phyloP scores from a whole-genome alignment of 1,139 yeast species.

The Saccharomyces hybrid region DNA sequence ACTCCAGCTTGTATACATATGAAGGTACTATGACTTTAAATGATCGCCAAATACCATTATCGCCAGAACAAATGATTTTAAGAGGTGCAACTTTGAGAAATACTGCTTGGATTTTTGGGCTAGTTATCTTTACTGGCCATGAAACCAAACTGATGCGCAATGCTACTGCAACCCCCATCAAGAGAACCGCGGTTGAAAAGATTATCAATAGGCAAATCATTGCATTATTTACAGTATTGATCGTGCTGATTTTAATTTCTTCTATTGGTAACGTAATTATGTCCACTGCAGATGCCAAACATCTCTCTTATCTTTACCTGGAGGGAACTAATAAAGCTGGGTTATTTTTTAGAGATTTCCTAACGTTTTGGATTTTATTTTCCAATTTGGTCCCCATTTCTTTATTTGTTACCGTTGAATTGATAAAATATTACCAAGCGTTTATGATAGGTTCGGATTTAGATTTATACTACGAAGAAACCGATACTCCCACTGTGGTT shows the following conservation, averaged over 20 bases:
- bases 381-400: conserved; percentile 95
- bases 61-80: conserved; percentile 83
- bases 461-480: conserved; percentile 79
- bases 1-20: conserved; percentile 86
- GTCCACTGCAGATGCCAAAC: conserved; percentile 45
- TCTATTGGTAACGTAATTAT: conserved; percentile 82
- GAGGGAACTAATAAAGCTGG: conserved; percentile 62
- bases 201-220: conserved; percentile 87
- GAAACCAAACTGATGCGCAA: conserved; percentile 97
- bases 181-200: conserved; percentile 93
- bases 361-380: conserved; percentile 92
- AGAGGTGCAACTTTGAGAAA: conserved; percentile 95
- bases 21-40: conserved; percentile 75
- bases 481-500: conserved; percentile 92
- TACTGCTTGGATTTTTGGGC: conserved; percentile 92
- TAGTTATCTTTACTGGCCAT: conserved; percentile 93
- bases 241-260: conserved; percentile 68
- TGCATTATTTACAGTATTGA: conserved; percentile 74
- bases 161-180: conserved; percentile 97
- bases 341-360: conserved; percentile 74
- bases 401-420: conserved; percentile 88
- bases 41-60: conserved; percentile 57
- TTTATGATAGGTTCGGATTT: conserved; percentile 87
- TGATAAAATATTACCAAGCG: conserved; percentile 92
- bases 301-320: conserved; percentile 57